Evolutionary conservation across 441 rosid species (phyloP).

Genomic region (Croton laevigatus): DNA sequence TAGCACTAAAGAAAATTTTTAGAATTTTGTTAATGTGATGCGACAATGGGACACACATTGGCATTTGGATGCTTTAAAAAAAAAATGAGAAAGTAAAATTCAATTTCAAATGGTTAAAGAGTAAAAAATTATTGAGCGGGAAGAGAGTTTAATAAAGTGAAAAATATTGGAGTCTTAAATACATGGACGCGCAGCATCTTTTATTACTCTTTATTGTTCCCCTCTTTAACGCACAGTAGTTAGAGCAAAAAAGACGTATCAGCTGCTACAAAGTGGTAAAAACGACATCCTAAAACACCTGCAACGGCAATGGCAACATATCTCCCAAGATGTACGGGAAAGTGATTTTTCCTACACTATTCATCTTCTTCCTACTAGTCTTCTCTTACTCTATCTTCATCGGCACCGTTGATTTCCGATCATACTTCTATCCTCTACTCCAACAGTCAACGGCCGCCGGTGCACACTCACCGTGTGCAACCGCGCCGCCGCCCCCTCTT

Average conservation of each 20-base stretch:
- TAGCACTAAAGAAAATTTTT: no score
- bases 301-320: slow-evolving; percentile 7
- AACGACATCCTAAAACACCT: background rate
- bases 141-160: no score
- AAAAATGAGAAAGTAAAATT: no score
- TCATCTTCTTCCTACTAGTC: slow-evolving; percentile 54
- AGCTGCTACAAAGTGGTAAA: background rate
- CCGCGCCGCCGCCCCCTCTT: slow-evolving; percentile 34
- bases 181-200: no score
- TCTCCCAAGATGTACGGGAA: slow-evolving; percentile 52
- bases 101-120: no score
- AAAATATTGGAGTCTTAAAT: no score
- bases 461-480: slow-evolving; percentile 27
- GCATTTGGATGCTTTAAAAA: no score
- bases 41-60: no score
- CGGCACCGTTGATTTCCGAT: slow-evolving; percentile 29
- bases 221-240: no score
- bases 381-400: slow-evolving; percentile 63
- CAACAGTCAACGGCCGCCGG: background rate
- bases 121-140: no score
- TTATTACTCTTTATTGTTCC: no score
- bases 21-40: no score
- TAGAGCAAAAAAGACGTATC: background rate
- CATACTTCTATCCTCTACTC: background rate
- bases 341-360: slow-evolving; percentile 40